Conservation (phyloP, 768 basidiomycete genomes). For the Collybia sp. region DNA sequence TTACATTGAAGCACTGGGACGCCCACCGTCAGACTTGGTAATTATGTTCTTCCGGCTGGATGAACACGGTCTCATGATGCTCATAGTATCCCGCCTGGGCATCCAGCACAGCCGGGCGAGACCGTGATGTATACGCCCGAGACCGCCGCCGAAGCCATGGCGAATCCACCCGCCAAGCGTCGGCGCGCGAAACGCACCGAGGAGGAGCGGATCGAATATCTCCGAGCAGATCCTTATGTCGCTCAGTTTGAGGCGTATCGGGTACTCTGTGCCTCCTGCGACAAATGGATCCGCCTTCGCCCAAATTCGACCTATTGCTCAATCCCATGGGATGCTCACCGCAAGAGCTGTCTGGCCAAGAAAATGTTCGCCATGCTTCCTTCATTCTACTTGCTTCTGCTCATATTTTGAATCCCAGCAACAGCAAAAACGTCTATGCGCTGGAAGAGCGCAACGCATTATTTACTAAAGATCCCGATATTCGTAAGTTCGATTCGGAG, state of each 20-base stretch:
- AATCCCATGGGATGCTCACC: slow-evolving; percentile 86
- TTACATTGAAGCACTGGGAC: slow-evolving; percentile 69
- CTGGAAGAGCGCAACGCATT: slow-evolving; percentile 56
- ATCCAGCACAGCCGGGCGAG: slow-evolving; percentile 19
- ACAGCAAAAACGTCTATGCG: slow-evolving; percentile 51
- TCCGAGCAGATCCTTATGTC: slow-evolving; percentile 68
- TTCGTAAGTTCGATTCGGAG: slow-evolving; percentile 74
- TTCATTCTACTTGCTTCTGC: slow-evolving; percentile 1
- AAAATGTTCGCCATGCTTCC: slow-evolving; percentile 49
- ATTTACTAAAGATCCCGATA: slow-evolving; percentile 61
- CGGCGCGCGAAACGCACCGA: slow-evolving; percentile 74
- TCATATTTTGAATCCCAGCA: slow-evolving; percentile 16
- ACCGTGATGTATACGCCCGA: slow-evolving; percentile 40
- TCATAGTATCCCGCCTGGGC: slow-evolving; percentile 1
- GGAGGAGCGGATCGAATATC: slow-evolving; percentile 70
- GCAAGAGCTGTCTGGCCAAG: slow-evolving; percentile 78
- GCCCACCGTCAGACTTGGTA: slow-evolving; percentile 60
- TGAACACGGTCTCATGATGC: neutral
- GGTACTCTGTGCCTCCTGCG: slow-evolving; percentile 73
- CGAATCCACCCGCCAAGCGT: slow-evolving; percentile 53
- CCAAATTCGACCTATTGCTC: slow-evolving; percentile 85
- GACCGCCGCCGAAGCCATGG: slow-evolving; percentile 32
- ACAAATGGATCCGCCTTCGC: slow-evolving; percentile 83
- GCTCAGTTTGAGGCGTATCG: slow-evolving; percentile 79
- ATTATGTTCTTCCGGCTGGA: slow-evolving; percentile 19